Conservation (phyloP, 2,329 filamentous ascomycete species). For the Verticillium tricorpus region DNA sequence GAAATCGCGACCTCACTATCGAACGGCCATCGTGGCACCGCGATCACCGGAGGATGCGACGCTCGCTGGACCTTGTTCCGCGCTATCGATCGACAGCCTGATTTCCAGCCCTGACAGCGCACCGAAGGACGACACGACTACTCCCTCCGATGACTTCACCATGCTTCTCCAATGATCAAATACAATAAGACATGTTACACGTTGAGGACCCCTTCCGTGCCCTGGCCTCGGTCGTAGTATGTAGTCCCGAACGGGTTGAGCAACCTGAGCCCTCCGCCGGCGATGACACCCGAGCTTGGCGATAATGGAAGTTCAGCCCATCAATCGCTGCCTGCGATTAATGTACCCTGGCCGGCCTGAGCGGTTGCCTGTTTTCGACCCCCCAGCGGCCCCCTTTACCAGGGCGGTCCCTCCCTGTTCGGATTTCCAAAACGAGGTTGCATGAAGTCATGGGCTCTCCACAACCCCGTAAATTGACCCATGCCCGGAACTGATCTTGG, state of each 20-base stretch:
- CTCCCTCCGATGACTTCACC: background rate
- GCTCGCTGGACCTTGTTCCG: background rate
- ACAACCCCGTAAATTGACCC: slow-evolving; percentile 14
- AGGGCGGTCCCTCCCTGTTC: background rate
- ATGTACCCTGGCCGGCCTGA: background rate
- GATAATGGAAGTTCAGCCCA: background rate
- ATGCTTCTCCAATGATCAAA: background rate
- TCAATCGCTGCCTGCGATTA: background rate
- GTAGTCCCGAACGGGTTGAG: background rate
- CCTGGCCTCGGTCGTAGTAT: background rate
- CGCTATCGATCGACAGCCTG: background rate
- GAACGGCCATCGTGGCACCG: background rate
- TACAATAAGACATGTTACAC: background rate
- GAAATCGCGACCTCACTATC: background rate
- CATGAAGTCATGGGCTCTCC: slow-evolving; percentile 9
- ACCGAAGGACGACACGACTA: background rate
- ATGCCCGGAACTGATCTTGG: background rate
- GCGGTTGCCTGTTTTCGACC: background rate
- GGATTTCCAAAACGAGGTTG: slow-evolving; percentile 9
- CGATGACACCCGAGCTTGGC: background rate
- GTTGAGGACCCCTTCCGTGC: background rate
- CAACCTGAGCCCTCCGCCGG: background rate
- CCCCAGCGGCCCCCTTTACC: too few species aligned
- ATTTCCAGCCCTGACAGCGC: background rate
- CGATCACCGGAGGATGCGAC: background rate